Evolutionary conservation across 1,284 basidiomycete genomes (phyloP).

Genomic region (Schizopora paradoxa): DNA sequence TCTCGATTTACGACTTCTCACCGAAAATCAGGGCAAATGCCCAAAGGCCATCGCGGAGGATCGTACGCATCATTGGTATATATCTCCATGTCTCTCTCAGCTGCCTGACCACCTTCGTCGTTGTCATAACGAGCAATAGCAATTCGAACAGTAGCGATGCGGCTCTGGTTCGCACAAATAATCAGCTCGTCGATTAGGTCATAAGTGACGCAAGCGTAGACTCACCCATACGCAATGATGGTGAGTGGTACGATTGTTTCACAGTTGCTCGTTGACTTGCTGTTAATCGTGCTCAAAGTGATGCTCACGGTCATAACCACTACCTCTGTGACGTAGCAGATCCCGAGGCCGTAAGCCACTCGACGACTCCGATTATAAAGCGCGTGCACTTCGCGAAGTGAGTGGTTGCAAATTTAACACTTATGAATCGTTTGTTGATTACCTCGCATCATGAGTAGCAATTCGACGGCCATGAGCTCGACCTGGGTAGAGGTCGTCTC

Average conservation of each 20-base stretch:
- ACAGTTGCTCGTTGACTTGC: background rate
- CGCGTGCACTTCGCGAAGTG: background rate
- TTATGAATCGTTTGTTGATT: background rate
- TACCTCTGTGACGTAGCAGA: background rate
- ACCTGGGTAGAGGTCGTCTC: background rate
- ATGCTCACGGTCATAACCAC: background rate
- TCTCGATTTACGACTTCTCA: background rate
- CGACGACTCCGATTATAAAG: background rate
- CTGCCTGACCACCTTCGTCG: background rate
- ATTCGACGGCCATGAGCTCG: background rate
- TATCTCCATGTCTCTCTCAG: too few relatives aligned
- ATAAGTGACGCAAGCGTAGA: background rate
- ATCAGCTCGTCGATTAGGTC: too few relatives aligned
- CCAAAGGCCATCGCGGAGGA: slow-evolving; percentile 1
- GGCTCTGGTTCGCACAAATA: background rate
- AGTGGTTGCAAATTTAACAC: background rate
- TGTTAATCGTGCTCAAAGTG: background rate
- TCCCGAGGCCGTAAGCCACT: background rate
- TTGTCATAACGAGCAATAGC: background rate
- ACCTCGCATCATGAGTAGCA: background rate
- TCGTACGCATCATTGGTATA: background rate
- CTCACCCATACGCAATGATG: background rate
- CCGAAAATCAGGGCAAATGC: background rate
- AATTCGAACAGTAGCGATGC: background rate
- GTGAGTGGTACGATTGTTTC: slow-evolving; percentile 1